Base-by-base conservation (phyloP, 1,284 basidiomycete species). In the Apiotrichum montevideense region DNA sequence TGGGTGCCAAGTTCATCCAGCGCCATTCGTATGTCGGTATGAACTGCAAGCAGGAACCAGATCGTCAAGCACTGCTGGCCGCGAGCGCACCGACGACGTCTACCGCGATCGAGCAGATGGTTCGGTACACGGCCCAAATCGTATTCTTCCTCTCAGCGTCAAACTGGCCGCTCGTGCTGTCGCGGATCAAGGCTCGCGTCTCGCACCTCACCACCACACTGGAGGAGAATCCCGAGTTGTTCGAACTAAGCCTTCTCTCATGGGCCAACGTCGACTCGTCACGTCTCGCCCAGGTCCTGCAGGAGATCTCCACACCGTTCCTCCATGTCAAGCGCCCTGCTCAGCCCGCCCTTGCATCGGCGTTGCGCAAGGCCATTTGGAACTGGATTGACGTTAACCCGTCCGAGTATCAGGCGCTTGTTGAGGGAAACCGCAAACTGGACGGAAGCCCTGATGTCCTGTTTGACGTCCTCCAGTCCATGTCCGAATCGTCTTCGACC, bases 361-460 rank as follows among this genome's bases (percentile, higher is more conserved):
- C 87, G 15, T 79, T 97, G 37, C 84, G 90, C 13, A 81, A 84
- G 39, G 89, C 89, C 0, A 81, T 96, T 35, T 95, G 92, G 91
- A 90, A 89, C 59, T 97, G 91, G 91, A 87, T 96, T 50, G 86
- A 89, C 48, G 80, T 85, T 13, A 88, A 87, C 68, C 88, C 90
- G 0, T 77, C 80, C 10, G 90, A 97, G 68, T 96, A 86, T 71
- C 86, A 87, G 51, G 85, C 87, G 4, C 80, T 86, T 4, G 80
- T 90, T 43, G 80, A 82, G 7, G 69, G 70, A 7, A 78, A 80
- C 11, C 80, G 84, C 47, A 84, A 85, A 40, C 78, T 89, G 13
- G 91, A 93, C 57, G 88, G 87, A 47, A 84, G 85, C 0, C 85
- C 90, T 0, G 90, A 93, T 67, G 83, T 87, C 11, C 82, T 92